Conservation (phyloP, 148 eudicot species). For the Heliosperma pusillum region DNA sequence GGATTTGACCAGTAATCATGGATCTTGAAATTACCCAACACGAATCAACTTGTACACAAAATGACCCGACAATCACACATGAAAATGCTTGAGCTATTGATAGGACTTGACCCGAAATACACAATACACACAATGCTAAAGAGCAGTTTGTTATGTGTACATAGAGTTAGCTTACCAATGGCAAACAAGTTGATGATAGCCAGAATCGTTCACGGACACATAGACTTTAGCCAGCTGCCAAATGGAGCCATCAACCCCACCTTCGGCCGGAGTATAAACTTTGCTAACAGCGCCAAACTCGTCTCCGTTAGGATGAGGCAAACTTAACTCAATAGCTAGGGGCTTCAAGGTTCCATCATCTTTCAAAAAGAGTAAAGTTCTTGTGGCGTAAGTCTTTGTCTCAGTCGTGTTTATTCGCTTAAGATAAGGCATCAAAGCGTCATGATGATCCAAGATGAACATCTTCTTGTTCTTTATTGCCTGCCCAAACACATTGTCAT, state of each 20-base stretch:
- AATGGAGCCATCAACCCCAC: conserved; percentile 51
- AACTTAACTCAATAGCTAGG: conserved; percentile 66
- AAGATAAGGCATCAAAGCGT: conserved; percentile 60
- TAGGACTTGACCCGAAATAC: no score
- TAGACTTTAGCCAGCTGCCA: conserved; percentile 92
- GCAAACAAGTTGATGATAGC: conserved; percentile 71
- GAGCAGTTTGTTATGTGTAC: neutral
- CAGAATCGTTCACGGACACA: conserved; percentile 71
- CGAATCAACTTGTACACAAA: no score
- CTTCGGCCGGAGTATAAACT: conserved; percentile 58
- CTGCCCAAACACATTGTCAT: neutral
- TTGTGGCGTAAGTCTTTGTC: conserved; percentile 59
- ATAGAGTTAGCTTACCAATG: conserved; percentile 60
- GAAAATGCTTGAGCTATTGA: no score
- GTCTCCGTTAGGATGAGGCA: conserved; percentile 62
- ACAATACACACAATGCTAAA: neutral
- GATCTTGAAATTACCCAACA: no score
- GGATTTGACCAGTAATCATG: no score
- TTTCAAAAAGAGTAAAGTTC: conserved; percentile 65
- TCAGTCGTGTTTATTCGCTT: conserved; percentile 54
- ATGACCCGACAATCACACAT: no score
- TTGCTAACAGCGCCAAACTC: conserved; percentile 42
- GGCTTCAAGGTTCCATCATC: conserved; percentile 69
- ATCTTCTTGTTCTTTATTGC: conserved; percentile 38
- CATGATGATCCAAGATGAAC: conserved; percentile 72